Percentiles rank a stretch among this genome's conserved stretches.
phyloP scores from a whole-genome alignment of 2,329 filamentous ascomycete species.

The Colletotrichum eleusines region DNA sequence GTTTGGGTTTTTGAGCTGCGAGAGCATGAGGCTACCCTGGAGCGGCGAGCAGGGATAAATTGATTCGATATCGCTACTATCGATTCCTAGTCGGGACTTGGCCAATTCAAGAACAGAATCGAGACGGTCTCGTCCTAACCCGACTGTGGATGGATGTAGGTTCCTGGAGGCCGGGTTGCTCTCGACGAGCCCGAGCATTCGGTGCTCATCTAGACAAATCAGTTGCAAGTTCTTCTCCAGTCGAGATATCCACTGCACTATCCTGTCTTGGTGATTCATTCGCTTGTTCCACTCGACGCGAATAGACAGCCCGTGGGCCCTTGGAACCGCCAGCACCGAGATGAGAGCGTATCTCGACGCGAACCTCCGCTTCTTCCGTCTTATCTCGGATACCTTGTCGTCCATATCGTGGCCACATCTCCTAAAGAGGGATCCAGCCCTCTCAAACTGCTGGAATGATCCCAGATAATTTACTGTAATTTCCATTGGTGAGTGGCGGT shows the following conservation, averaged over 20 bases:
- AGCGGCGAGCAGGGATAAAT: conserved; percentile 30
- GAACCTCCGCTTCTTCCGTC: conserved; percentile 9
- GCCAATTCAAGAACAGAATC: neutral
- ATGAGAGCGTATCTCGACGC: conserved; percentile 21
- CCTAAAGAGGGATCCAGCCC: conserved; percentile 45
- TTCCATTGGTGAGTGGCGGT: conserved; percentile 45
- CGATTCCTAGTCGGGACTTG: neutral
- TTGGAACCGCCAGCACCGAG: conserved; percentile 13
- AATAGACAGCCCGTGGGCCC: neutral
- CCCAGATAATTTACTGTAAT: conserved; percentile 48
- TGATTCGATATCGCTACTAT: conserved; percentile 3
- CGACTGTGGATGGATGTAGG: too few species aligned
- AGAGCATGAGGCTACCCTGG: conserved; percentile 33
- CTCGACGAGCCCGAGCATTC: neutral
- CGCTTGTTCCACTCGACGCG: conserved; percentile 31
- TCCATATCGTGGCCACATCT: conserved; percentile 19
- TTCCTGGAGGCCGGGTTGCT: too few species aligned
- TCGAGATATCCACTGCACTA: conserved; percentile 10
- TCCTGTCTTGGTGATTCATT: conserved; percentile 22
- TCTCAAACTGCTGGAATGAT: conserved; percentile 49
- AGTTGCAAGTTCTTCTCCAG: neutral
- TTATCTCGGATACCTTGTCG: conserved; percentile 2
- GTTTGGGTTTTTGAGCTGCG: neutral
- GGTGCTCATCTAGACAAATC: neutral
- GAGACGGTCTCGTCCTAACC: neutral